phyloP scores from a whole-genome alignment of 2,329 filamentous ascomycete genomes.

The Penicillium occitanis region DNA sequence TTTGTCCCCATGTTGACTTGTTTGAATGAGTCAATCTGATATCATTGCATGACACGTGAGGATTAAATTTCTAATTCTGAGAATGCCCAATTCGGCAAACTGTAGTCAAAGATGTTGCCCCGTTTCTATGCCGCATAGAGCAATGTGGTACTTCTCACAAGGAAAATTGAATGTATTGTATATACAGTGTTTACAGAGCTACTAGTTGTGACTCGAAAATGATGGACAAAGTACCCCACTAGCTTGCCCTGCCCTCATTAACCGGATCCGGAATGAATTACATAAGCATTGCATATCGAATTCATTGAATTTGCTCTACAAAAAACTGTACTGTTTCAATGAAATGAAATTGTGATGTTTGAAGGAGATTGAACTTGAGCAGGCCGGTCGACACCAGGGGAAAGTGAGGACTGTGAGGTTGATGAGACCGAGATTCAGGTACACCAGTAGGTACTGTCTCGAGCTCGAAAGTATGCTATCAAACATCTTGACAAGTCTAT shows the following conservation, averaged over 20 bases:
- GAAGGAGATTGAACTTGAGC: background rate
- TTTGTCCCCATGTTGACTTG: background rate
- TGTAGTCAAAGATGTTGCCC: background rate
- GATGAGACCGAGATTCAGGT: background rate
- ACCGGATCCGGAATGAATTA: background rate
- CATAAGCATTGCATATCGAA: background rate
- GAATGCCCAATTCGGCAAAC: background rate
- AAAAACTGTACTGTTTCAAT: background rate
- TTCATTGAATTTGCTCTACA: background rate
- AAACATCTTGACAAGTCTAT: background rate
- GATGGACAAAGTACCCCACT: constrained; percentile 4
- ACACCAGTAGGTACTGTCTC: background rate
- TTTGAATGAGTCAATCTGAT: background rate
- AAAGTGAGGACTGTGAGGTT: background rate
- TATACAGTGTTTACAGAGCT: background rate
- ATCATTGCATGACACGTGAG: background rate
- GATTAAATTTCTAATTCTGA: background rate
- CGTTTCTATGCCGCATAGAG: background rate
- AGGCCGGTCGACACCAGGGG: background rate
- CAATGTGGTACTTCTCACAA: background rate
- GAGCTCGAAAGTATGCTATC: background rate
- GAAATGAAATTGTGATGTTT: background rate
- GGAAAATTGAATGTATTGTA: background rate
- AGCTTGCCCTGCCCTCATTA: background rate
- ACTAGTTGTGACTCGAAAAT: background rate